phyloP scores from a whole-genome alignment of 148 eudicot genomes.

The Chenopodium berlandieri region DNA sequence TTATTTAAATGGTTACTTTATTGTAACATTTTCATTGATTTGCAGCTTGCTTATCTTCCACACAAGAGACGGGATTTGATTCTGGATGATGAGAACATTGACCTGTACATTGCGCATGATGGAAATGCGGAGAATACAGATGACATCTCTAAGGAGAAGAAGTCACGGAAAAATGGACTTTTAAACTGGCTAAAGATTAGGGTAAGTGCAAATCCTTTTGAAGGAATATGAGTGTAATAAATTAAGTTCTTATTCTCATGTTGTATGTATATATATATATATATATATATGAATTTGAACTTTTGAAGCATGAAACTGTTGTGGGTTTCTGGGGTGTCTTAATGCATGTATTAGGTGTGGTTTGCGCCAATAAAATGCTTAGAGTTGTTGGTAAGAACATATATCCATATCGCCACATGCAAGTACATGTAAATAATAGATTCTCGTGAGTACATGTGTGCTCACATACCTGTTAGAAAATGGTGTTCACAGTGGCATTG shows the following conservation, averaged over 20 bases:
- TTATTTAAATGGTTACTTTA: not conserved
- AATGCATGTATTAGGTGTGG: not conserved
- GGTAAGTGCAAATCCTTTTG: slow-evolving; percentile 44
- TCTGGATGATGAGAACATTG: slow-evolving; percentile 85
- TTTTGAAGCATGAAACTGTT: not conserved
- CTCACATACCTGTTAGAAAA: not conserved
- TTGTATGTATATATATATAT: not conserved
- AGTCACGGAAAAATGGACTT: slow-evolving; percentile 76
- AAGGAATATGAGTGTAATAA: not conserved
- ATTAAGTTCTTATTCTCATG: not conserved
- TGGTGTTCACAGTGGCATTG: not conserved
- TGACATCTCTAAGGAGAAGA: slow-evolving; percentile 68
- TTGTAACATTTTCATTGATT: slow-evolving; percentile 4
- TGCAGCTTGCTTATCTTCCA: slow-evolving; percentile 97
- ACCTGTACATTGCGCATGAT: slow-evolving; percentile 66
- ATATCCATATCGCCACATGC: not conserved
- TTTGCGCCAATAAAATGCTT: not conserved
- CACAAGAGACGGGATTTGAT: slow-evolving; percentile 83
- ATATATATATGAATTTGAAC: no score
- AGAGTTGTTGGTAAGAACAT: not conserved
- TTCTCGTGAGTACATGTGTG: not conserved
- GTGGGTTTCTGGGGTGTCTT: not conserved
- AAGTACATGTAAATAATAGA: no score
- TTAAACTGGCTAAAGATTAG: slow-evolving; percentile 84
- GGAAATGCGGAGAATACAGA: slow-evolving; percentile 59